Evolutionary conservation across 306 rosid species (phyloP), one percentile per base, ranked within the genome.

Genomic region (Rubus parviflorus): DNA sequence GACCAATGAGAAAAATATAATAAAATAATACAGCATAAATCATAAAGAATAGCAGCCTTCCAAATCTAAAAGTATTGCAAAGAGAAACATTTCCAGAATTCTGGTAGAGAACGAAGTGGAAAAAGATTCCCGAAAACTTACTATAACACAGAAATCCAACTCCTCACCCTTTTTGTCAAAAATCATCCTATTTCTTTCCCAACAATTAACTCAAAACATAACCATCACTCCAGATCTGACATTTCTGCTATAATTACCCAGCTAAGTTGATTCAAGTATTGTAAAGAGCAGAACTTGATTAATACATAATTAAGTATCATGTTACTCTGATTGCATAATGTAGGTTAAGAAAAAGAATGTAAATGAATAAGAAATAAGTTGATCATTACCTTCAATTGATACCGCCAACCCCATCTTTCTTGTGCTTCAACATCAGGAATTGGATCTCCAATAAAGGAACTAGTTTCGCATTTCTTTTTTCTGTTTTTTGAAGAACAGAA

Each of bases 381-480:
- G 13, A 81, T 76, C 65, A 77, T 75, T 20, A 92, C 98, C 98
- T 92, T 94, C 86, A 90, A 66, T 80, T 89, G 88, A 76, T 94
- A 94, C 25, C 98, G 97, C 98, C 98, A 94, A 52, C 86, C 87
- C 98, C 98, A 94, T 88, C 88, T 88, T 66, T 86, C 81, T 57
- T 72, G 96, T 84, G 98, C 97, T 87, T 94, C 97, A 70, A 80
- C 87, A 60, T 81, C 87, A 43, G 93, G 90, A 81, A 92, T 81
- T 69, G 96, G 94, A 83, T 92, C 94, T 73, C 97, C 97, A 79
- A 90, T 46, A 79, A 94, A 94, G 77, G 67, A 86, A 81, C 85
- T 10, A 77, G 46, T 61, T 72, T 70, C 68, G 19, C 48, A 4
- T 20, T 70, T 57, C 65, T 77, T 71, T 48, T 42, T 48, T 79